Evolutionary conservation across 1,284 basidiomycete genomes (phyloP).

Genomic region (Nidula niveotomentosa): DNA sequence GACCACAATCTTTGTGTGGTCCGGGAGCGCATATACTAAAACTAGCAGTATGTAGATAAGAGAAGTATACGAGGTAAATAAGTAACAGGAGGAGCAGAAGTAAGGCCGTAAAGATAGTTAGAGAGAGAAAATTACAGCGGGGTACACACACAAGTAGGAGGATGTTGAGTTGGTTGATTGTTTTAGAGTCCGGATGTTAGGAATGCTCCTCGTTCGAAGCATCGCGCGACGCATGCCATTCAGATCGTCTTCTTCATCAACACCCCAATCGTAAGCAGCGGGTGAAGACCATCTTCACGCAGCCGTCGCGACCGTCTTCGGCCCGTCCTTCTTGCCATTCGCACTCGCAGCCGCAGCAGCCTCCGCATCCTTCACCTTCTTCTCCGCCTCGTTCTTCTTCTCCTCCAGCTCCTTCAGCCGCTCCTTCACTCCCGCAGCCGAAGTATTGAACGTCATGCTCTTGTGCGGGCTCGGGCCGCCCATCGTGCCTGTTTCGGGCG

Average conservation of each 20-base stretch:
- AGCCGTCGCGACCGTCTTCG: conserved; percentile 51
- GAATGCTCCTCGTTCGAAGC: too few species aligned
- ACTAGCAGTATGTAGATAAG: too few species aligned
- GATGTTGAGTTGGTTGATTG: not conserved
- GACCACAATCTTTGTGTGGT: too few species aligned
- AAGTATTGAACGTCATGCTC: conserved; percentile 67
- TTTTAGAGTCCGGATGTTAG: too few species aligned
- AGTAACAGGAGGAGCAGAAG: not conserved
- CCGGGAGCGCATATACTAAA: too few species aligned
- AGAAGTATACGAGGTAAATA: not conserved
- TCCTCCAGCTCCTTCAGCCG: conserved; percentile 59
- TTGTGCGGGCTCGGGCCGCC: conserved; percentile 58
- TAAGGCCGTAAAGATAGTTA: conserved; percentile 4
- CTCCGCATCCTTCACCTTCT: conserved; percentile 56
- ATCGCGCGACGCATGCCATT: not conserved
- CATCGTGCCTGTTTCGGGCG: conserved; percentile 66
- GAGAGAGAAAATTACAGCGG: conserved; percentile 12
- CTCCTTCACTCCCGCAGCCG: conserved; percentile 43
- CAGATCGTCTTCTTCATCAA: not conserved
- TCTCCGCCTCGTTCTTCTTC: conserved; percentile 56
- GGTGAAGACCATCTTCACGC: conserved; percentile 29
- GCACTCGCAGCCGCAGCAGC: conserved; percentile 42
- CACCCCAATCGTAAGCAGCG: too few species aligned
- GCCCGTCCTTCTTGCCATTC: conserved; percentile 55
- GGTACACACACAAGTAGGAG: conserved; percentile 13